Percentiles rank a stretch among this genome's conserved stretches.
Evolutionary conservation across 2,329 filamentous ascomycete genomes (phyloP).

Genomic region (Coleophoma crateriformis): DNA sequence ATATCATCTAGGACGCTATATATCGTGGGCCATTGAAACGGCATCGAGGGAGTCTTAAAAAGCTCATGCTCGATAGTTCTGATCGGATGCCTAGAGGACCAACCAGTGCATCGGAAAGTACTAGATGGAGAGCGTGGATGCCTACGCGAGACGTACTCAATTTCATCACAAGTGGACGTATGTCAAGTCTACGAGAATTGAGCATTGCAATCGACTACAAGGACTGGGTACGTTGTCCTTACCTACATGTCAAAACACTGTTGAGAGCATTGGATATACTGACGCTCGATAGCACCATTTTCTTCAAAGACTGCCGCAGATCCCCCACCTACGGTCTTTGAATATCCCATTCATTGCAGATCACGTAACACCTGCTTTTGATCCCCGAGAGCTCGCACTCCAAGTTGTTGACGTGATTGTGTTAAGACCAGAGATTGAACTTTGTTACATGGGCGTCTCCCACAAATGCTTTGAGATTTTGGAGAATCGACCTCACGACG

Average conservation of each 20-base stretch:
- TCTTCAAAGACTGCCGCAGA: slow-evolving; percentile 65
- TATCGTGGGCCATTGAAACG: slow-evolving; percentile 64
- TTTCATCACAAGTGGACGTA: slow-evolving; percentile 72
- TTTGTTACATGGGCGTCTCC: slow-evolving; percentile 74
- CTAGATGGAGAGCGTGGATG: slow-evolving; percentile 65
- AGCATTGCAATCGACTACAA: slow-evolving; percentile 68
- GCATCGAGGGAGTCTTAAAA: slow-evolving; percentile 67
- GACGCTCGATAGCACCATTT: slow-evolving; percentile 60
- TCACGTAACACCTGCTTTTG: slow-evolving; percentile 47
- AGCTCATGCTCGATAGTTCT: slow-evolving; percentile 69
- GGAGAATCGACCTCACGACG: slow-evolving; percentile 50
- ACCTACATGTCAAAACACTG: background rate
- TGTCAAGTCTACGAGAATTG: slow-evolving; percentile 66
- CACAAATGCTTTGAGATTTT: slow-evolving; percentile 78
- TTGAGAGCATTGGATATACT: slow-evolving; percentile 1
- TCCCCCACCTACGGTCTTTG: slow-evolving; percentile 65
- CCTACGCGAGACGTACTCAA: slow-evolving; percentile 62
- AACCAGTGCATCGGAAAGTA: slow-evolving; percentile 28
- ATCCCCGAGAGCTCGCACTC: slow-evolving; percentile 65
- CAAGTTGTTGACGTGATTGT: slow-evolving; percentile 76
- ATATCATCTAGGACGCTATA: slow-evolving; percentile 47
- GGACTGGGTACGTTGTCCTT: slow-evolving; percentile 61
- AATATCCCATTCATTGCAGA: slow-evolving; percentile 66
- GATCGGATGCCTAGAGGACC: slow-evolving; percentile 39
- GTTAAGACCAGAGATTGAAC: slow-evolving; percentile 66